These are phyloP conservation scores for Pyrenopolyporus hunteri DNA, from an alignment of 495 filamentous ascomycete species.

Conservation along the genomic window DNA sequence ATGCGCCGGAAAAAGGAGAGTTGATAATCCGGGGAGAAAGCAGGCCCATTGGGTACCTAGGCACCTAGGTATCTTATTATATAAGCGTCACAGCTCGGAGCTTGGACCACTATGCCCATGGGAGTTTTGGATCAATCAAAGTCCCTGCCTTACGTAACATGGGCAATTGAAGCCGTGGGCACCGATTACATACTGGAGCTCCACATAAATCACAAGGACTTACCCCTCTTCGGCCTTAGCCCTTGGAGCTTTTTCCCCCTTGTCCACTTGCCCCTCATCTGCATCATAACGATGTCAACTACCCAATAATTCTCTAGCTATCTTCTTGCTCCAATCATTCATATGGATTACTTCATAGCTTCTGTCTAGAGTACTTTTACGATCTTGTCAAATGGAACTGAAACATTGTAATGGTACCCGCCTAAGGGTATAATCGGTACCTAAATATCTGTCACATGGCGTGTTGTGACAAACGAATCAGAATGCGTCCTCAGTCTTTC, in stretches of 20 bases:
- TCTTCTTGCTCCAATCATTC: constrained; percentile 14
- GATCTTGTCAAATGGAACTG: too few species aligned
- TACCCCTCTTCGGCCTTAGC: constrained; percentile 18
- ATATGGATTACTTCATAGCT: too few species aligned
- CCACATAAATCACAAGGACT: too few species aligned
- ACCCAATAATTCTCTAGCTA: constrained; percentile 14
- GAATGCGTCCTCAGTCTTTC: background rate
- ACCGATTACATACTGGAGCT: background rate
- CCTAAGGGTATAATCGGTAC: too few species aligned
- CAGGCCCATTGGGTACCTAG: too few species aligned
- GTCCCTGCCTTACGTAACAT: background rate
- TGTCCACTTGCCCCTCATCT: constrained; percentile 26
- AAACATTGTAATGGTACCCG: too few species aligned
- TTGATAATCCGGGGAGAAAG: constrained; percentile 14
- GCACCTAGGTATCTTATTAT: background rate
- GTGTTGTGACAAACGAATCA: constrained; percentile 22
- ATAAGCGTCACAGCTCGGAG: background rate
- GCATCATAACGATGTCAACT: constrained; percentile 32
- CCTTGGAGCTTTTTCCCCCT: background rate
- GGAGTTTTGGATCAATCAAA: background rate
- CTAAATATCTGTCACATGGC: constrained; percentile 30
- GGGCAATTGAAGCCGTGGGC: background rate
- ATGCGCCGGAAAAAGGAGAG: constrained; percentile 24
- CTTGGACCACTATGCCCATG: too few species aligned
- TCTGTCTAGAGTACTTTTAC: too few species aligned